A percentile compares a stretch with the other conserved stretches of the same genome.
These are phyloP conservation scores for Fonsecaea pedrosoi DNA, from an alignment of 2,329 filamentous ascomycete genomes.

Conservation along the genomic window DNA sequence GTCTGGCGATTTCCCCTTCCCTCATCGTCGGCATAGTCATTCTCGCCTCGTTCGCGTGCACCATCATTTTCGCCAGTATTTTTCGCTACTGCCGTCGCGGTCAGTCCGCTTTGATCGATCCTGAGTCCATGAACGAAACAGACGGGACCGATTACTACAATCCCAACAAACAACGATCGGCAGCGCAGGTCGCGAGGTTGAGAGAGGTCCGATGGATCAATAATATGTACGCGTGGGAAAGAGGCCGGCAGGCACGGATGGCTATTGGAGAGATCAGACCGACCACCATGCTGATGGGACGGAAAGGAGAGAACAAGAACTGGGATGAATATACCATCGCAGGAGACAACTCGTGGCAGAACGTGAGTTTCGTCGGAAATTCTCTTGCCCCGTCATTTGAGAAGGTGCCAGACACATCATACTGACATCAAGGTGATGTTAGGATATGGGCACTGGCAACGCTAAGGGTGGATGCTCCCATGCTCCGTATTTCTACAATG, in stretches of 20 bases:
- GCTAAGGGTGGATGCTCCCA: slow-evolving; percentile 8
- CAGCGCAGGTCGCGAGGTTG: slow-evolving; percentile 29
- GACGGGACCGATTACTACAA: slow-evolving; percentile 35
- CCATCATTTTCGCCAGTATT: slow-evolving; percentile 29
- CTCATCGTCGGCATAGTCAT: slow-evolving; percentile 36
- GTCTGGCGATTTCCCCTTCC: slow-evolving; percentile 28
- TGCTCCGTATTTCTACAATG: slow-evolving; percentile 21
- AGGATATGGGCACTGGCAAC: slow-evolving; percentile 7
- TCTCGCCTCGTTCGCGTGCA: slow-evolving; percentile 22
- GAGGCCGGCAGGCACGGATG: slow-evolving; percentile 20
- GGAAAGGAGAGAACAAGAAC: slow-evolving; percentile 13
- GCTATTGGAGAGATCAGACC: slow-evolving; percentile 23
- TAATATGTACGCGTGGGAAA: slow-evolving; percentile 33
- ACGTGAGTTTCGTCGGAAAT: neutral
- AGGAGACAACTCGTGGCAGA: slow-evolving; percentile 13
- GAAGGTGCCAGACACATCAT: neutral
- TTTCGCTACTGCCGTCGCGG: slow-evolving; percentile 27
- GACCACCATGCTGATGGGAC: slow-evolving; percentile 25
- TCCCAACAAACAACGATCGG: slow-evolving; percentile 24
- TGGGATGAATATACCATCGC: slow-evolving; percentile 28
- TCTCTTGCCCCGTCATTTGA: neutral
- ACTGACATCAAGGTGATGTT: slow-evolving; percentile 1
- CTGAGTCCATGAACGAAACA: slow-evolving; percentile 12
- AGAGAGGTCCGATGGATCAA: slow-evolving; percentile 35
- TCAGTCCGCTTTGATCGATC: slow-evolving; percentile 2